Evolutionary conservation across 2,329 filamentous ascomycete genomes (phyloP).

Genomic region (Paraphaeosphaeria minitans): DNA sequence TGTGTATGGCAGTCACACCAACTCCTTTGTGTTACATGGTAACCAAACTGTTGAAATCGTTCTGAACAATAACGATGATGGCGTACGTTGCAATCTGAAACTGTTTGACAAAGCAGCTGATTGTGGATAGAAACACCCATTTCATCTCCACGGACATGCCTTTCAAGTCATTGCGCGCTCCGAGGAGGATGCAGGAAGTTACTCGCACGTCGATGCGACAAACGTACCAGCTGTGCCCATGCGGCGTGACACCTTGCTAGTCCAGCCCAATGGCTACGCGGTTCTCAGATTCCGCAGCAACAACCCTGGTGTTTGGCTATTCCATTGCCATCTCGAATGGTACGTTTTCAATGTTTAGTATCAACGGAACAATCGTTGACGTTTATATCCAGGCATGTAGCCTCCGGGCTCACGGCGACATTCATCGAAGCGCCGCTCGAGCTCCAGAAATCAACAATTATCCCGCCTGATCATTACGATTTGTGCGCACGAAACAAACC

Average conservation of each 20-base stretch:
- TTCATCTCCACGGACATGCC: slow-evolving; percentile 67
- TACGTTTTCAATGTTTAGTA: background rate
- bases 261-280: slow-evolving; percentile 59
- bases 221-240: slow-evolving; percentile 44
- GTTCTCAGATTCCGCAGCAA: slow-evolving; percentile 62
- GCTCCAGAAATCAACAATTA: slow-evolving; percentile 60
- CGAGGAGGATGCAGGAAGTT: slow-evolving; percentile 48
- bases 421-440: slow-evolving; percentile 59
- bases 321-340: slow-evolving; percentile 45
- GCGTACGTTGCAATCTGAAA: background rate
- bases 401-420: slow-evolving; percentile 57
- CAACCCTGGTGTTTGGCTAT: slow-evolving; percentile 50
- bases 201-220: slow-evolving; percentile 51
- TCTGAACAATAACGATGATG: slow-evolving; percentile 72
- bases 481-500: slow-evolving; percentile 62
- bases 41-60: slow-evolving; percentile 73
- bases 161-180: slow-evolving; percentile 45
- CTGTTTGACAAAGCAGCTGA: background rate
- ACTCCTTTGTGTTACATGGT: slow-evolving; percentile 68
- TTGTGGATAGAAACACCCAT: slow-evolving; percentile 64
- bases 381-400: slow-evolving; percentile 30
- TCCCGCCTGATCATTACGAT: slow-evolving; percentile 67
- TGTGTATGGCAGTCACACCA: slow-evolving; percentile 59
- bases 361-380: too few relatives aligned
- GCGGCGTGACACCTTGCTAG: slow-evolving; percentile 60